Base-by-base conservation (phyloP, 257 asterid species). In the Forsythia suspensa region DNA sequence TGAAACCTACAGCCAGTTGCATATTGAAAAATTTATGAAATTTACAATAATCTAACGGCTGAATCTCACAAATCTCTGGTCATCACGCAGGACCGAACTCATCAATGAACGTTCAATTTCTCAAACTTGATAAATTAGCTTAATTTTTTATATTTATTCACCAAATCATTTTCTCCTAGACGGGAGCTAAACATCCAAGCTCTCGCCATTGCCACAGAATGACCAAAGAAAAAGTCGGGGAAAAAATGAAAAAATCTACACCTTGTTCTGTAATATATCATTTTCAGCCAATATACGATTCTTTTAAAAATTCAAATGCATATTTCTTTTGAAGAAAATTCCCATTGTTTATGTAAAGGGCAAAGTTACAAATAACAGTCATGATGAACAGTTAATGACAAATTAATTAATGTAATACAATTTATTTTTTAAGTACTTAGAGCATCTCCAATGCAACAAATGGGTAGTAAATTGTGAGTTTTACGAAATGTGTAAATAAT, bases 321-420 rank as follows among this genome's bases (percentile, higher is more conserved):
- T 8, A 34, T 57, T 37, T 21, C 59, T 69, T 61, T 5, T 4
- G 59, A 12, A 13, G 5, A 51, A 51, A 51, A 51, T 37, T 11
- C 59, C 68, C 42, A 18, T 61, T 52, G 71, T 52, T 51, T 61
- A 77, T 20, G 71, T 65, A 44, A 37, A 78, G 52, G 75, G 73
- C 73, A 76, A 63, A 40, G 69, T 59, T 37, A 51, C 51, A 74
- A 67, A 74, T 40, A 74, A 40, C 51, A 61, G 78, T 51, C 73
- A 73, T 44, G 73, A 40, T 51, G 75, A 83, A 55, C 21, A 21
- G 71, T 73, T 41, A 10, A 55, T 20, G 40, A 70, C 36, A 85
- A 73, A 77, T 76, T 46, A 48, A 70, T 29, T 51, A 48, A 41
- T 74, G 59, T 13, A 48, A 48, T 48, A 43, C 13, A 48, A 48